Conservation (phyloP, 176 grass and related monocot genomes). For the Eleusine coracana region DNA sequence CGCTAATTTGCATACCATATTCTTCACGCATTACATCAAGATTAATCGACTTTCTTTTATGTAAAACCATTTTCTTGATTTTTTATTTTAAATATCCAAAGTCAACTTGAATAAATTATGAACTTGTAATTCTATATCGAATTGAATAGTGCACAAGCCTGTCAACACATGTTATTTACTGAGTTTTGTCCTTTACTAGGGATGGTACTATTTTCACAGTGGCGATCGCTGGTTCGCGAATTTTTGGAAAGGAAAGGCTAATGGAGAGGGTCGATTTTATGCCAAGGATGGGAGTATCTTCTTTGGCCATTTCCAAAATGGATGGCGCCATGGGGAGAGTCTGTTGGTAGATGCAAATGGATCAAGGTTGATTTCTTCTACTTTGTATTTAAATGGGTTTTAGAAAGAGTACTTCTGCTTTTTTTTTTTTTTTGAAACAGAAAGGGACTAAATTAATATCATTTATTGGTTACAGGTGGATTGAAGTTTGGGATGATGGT, state of each 20-base stretch:
- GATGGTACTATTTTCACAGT: constrained; percentile 87
- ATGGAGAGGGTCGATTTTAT: constrained; percentile 96
- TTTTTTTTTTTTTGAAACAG: neutral
- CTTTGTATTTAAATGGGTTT: constrained; percentile 7
- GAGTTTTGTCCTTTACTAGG: constrained; percentile 46
- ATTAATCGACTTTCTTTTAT: constrained; percentile 9
- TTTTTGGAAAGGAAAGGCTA: constrained; percentile 96
- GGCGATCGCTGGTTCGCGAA: constrained; percentile 89
- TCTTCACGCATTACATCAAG: neutral
- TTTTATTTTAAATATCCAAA: constrained; percentile 9
- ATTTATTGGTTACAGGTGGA: constrained; percentile 59
- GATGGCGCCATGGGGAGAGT: constrained; percentile 78
- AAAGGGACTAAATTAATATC: constrained; percentile 6
- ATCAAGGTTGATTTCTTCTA: constrained; percentile 58
- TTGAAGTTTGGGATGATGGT: constrained; percentile 82
- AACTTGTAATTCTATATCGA: constrained; percentile 9
- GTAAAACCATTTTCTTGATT: neutral
- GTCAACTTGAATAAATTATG: neutral
- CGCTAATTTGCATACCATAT: neutral
- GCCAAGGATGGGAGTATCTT: constrained; percentile 74
- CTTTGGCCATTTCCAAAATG: constrained; percentile 89
- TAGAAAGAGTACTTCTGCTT: neutral
- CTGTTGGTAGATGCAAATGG: constrained; percentile 70
- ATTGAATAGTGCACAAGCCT: neutral
- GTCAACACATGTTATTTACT: constrained; percentile 11